Conservation (phyloP, 257 asterid genomes). For the Gentiana macrophylla region DNA sequence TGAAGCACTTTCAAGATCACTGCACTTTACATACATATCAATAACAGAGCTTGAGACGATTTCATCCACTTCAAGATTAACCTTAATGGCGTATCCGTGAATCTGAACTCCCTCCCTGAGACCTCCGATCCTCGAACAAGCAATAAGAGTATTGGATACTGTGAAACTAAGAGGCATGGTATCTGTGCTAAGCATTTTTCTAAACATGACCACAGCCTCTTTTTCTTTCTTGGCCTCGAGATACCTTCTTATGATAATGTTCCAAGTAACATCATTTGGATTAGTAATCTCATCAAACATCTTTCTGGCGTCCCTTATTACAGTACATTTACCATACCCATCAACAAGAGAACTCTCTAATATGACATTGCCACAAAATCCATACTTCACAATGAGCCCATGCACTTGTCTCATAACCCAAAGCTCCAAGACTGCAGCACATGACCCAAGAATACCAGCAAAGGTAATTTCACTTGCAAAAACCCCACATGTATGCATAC, state of each 20-base stretch:
- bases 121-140: slow-evolving; percentile 46
- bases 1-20: slow-evolving; percentile 49
- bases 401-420: slow-evolving; percentile 60
- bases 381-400: slow-evolving; percentile 52
- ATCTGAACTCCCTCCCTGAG: slow-evolving; percentile 50
- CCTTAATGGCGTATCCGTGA: slow-evolving; percentile 57
- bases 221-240: slow-evolving; percentile 49
- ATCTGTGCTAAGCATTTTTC: slow-evolving; percentile 38
- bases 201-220: slow-evolving; percentile 49
- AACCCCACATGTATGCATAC: slow-evolving; percentile 52
- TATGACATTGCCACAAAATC: slow-evolving; percentile 60
- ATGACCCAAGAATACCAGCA: slow-evolving; percentile 54
- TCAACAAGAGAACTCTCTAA: slow-evolving; percentile 71
- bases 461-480: slow-evolving; percentile 61
- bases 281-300: slow-evolving; percentile 64
- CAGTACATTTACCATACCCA: slow-evolving; percentile 68
- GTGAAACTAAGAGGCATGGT: slow-evolving; percentile 57
- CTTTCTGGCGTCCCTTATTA: slow-evolving; percentile 55
- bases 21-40: slow-evolving; percentile 51
- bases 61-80: slow-evolving; percentile 34
- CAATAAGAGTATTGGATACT: slow-evolving; percentile 63
- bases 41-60: slow-evolving; percentile 54
- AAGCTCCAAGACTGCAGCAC: slow-evolving; percentile 37
- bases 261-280: slow-evolving; percentile 68
- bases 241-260: slow-evolving; percentile 80